phyloP scores from a whole-genome alignment of 176 grass and related monocot genomes.

The Rhynchospora breviuscula region DNA sequence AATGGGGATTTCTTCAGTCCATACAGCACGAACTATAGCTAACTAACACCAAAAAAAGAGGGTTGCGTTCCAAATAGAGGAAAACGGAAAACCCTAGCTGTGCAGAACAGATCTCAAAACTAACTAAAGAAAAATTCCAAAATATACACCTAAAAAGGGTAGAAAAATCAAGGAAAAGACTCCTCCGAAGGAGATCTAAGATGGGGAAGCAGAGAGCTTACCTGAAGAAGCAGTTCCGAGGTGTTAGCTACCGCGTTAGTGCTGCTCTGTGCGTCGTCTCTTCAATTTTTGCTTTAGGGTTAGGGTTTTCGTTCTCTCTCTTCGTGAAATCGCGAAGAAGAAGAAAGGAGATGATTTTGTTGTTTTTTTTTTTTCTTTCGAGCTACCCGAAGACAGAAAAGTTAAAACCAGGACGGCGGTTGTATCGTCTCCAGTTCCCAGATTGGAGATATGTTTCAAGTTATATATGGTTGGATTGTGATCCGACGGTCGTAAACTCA shows the following conservation, averaged over 20 bases:
- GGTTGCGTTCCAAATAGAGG: background rate
- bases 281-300: background rate
- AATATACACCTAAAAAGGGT: background rate
- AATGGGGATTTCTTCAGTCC: background rate
- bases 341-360: background rate
- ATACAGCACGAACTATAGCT: background rate
- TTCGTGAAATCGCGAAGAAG: slow-evolving; percentile 16
- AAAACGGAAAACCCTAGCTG: background rate
- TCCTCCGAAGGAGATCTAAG: background rate
- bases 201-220: background rate
- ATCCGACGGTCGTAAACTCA: background rate
- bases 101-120: background rate
- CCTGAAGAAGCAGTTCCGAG: background rate
- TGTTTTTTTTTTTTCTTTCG: background rate
- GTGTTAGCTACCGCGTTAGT: background rate
- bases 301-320: slow-evolving; percentile 9
- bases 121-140: background rate
- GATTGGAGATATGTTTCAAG: background rate
- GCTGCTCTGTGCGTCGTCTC: background rate
- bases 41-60: background rate
- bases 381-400: background rate
- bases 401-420: background rate
- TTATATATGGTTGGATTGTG: background rate
- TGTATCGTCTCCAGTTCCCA: background rate
- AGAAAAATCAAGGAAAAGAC: background rate